Evolutionary conservation across 2,329 filamentous ascomycete genomes (phyloP), one percentile per base, ranked within the genome.

Genomic region (Paecilomyces dactylethromorphus): DNA sequence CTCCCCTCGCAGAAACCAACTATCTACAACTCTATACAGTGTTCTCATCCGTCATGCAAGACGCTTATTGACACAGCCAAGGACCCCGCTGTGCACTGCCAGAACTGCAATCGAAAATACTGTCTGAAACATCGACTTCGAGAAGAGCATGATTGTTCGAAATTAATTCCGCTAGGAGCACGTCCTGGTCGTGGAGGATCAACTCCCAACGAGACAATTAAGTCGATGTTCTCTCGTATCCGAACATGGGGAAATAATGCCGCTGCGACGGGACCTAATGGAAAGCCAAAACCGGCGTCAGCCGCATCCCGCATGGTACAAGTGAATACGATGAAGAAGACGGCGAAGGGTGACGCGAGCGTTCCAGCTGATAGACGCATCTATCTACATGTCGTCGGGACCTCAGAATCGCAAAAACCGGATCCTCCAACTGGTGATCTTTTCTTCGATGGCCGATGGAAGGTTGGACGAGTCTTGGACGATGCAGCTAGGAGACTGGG

Each of bases 301-400:
- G 82, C 87, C 0, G 83, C 88, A 0, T 84, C 87, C 54, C 83
- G 87, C 2, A 66, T 90, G 18, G 79, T 87, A 2, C 90, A 88
- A 5, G 80, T 93, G 6, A 91, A 91, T 63, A 85, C 83, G 10
- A 79, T 99, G 50, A 97, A 96, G 78, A 89, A 88, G 71, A 86
- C 84, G 0, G 93, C 94, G 2, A 97, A 96, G 77, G 95, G 95
- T 0, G 93, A 97, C 64, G 86, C 86, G 10, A 93, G 91, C 67
- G 75, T 97, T 0, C 81, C 91, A 0, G 74, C 80, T 0, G 91
- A 96, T 63, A 96, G 95, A 78, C 81, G 94, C n/a, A 77, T 99
- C 1, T 97, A 97, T 70, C 70, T 99, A 0, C 87, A 90, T 70
- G 90, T 97, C 18, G 93, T 97, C 71, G 94, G 93, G 0, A 91